Base-by-base conservation (phyloP, 2,329 filamentous ascomycete genomes). In the Sclerotinia sclerotiorum region DNA sequence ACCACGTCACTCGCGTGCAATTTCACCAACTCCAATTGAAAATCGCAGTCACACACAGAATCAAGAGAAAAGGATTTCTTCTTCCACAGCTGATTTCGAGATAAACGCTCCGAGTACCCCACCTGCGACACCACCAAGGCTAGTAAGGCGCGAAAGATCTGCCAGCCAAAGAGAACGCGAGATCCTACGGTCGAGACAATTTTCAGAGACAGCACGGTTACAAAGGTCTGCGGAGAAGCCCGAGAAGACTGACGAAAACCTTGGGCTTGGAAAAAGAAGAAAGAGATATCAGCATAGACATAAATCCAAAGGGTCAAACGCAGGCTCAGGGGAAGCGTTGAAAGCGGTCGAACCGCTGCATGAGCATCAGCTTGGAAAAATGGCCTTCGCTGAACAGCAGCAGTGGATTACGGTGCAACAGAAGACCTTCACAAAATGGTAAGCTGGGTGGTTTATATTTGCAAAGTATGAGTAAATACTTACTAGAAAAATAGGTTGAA, bases 371-470 rank as follows among this genome's bases (percentile, higher is more conserved):
- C 69, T 77, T 65, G 71, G 80, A 76, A 88, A 82, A 79, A 90
- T 89, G 87, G 87, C 85, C 69, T 87, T 83, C 78, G 81, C 84
- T 73, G 86, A 88, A 78, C 85, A 89, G 80, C 85, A 89, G 79
- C 83, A 84, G 79, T 90, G 88, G 88, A 85, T 90, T 75, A 88
- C 84, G 78, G 93, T 97, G 81, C 94, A 98, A 84, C 91, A 98
- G 81, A 99, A 98, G 86, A 99, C 95, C 39, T 99, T 99, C 81
- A 97, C 94, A 69, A 99, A 98, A 92, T 99, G 95, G 90, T 92
- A 71, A 58, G 67, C 17, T 35, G 73, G 54, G 32, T 10, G 21
- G 39, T 5, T 55, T 70, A 42, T 69, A 54, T 61, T 51, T 44
- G 24, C 29, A 51, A 29, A 48, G 35, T 24, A 35, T 66, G 48